Conservation (phyloP, 768 basidiomycete genomes). For the Clitopilus hobsonii region DNA sequence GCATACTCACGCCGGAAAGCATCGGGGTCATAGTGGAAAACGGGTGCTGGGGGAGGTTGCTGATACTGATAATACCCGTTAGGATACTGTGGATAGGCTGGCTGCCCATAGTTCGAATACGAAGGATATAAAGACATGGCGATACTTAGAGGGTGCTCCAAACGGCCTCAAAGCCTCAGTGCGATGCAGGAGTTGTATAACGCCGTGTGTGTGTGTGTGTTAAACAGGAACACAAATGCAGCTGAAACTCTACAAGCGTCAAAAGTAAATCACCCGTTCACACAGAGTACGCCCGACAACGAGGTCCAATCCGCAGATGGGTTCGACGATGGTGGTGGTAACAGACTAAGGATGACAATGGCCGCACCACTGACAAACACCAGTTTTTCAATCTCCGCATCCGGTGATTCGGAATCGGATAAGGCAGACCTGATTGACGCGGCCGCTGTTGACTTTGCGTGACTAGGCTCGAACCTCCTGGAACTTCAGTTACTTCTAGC, state of each 20-base stretch:
- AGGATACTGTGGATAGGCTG: slow-evolving; percentile 42
- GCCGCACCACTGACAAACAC: slow-evolving; percentile 15
- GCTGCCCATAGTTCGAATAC: slow-evolving; percentile 50
- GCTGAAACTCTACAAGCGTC: slow-evolving; percentile 11
- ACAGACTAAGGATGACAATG: slow-evolving; percentile 23
- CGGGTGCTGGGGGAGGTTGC: slow-evolving; percentile 41
- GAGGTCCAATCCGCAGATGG: slow-evolving; percentile 24
- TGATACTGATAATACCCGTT: slow-evolving; percentile 37
- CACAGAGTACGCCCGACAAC: slow-evolving; percentile 41
- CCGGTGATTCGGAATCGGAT: slow-evolving; percentile 10
- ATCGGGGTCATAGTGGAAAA: slow-evolving; percentile 46
- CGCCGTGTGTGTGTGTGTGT: background rate
- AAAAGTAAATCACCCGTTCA: slow-evolving; percentile 20
- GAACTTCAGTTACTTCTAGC: too few relatives aligned
- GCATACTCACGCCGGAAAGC: slow-evolving; percentile 81
- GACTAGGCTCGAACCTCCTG: background rate
- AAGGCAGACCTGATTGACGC: background rate
- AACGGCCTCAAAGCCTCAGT: background rate
- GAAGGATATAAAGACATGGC: slow-evolving; percentile 65
- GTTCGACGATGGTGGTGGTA: slow-evolving; percentile 33
- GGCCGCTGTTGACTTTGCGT: background rate
- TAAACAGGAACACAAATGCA: background rate
- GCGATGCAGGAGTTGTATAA: background rate
- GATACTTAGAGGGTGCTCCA: background rate
- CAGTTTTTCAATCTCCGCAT: slow-evolving; percentile 27